Base-by-base conservation (phyloP, 768 basidiomycete genomes). In the Leccinum variicolor region DNA sequence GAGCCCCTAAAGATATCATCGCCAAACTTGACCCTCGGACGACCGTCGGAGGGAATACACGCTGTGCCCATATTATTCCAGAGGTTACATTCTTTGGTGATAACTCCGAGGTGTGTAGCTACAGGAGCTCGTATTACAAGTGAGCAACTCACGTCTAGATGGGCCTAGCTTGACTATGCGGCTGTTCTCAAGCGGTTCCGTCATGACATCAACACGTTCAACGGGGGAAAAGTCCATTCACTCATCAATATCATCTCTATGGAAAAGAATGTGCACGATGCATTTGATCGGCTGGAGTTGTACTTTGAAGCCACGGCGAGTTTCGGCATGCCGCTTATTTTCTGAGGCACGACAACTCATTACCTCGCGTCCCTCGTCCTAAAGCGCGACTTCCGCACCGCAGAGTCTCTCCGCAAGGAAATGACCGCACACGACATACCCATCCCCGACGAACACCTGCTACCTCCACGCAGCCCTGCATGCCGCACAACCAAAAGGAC, bases 21-120 rank as follows among this genome's bases (percentile, higher is more conserved):
- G 31, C 31, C 31, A 8, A 17, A 41, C 10, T 11, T 19, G 39
- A 41, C 8, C 10, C 29, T n/a, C n/a, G n/a, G 6, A 19, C 15
- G 6, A 6, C 6, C n/a, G 4, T 29, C 8, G 39, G 2, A 41
- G 39, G n/a, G 8, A 6, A 19, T 41, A n/a, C 39, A 41, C 39
- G n/a, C 17, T 57, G 34, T 19, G 50, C 53, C 3, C 55, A 57
- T n/a, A 57, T 62, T 28, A 21, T 57, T 31, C 53, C 59, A 33
- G 50, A 56, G 25, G 3, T 46, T 34, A 60, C 21, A 1, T 60
- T n/a, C 47, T 60, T 57, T 48, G 17, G 13, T n/a, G 29, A 45
- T 7, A 47, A 41, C 41, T 0, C 0, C 3, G 51, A 59, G 41
- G 61, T 62, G 29, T 9, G 34, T 33, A 13, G 29, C 10, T 5